These are phyloP conservation scores for Paramecium caudatum DNA, from an alignment of 73 alveolate genomes.

Conservation along the genomic window DNA sequence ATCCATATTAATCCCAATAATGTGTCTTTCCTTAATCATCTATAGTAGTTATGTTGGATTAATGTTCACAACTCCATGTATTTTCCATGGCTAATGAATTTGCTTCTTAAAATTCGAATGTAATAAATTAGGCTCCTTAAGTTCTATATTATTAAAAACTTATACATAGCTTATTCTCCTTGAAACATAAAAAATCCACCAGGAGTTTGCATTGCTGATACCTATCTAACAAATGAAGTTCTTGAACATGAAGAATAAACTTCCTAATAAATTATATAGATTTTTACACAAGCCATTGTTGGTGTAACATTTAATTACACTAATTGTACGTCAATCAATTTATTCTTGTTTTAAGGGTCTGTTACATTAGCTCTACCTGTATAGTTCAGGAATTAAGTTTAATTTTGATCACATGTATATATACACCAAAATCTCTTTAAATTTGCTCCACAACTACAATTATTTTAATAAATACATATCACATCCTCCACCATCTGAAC, in stretches of 20 bases:
- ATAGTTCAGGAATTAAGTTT: constrained; percentile 69
- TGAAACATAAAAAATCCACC: constrained; percentile 80
- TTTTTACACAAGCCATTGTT: constrained; percentile 71
- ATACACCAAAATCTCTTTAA: constrained; percentile 84
- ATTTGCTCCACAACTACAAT: constrained; percentile 77
- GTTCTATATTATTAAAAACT: background rate
- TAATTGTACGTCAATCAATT: constrained; percentile 58
- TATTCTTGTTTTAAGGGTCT: constrained; percentile 73
- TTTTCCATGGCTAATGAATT: constrained; percentile 36
- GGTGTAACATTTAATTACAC: constrained; percentile 71
- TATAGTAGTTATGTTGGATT: background rate
- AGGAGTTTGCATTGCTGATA: constrained; percentile 82
- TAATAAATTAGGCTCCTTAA: constrained; percentile 70
- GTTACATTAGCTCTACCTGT: constrained; percentile 76
- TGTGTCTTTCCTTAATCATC: constrained; percentile 64
- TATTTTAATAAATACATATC: constrained; percentile 58
- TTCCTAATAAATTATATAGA: background rate
- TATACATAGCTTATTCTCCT: constrained; percentile 79
- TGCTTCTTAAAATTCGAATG: constrained; percentile 62
- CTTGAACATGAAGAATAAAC: constrained; percentile 72
- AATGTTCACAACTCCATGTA: constrained; percentile 52
- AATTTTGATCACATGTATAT: constrained; percentile 81
- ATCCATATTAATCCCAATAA: constrained; percentile 48
- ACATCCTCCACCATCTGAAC: constrained; percentile 83
- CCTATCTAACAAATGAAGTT: constrained; percentile 79